Base-by-base conservation (phyloP, 176 grass and related monocot genomes). In the Triticum monococcum region DNA sequence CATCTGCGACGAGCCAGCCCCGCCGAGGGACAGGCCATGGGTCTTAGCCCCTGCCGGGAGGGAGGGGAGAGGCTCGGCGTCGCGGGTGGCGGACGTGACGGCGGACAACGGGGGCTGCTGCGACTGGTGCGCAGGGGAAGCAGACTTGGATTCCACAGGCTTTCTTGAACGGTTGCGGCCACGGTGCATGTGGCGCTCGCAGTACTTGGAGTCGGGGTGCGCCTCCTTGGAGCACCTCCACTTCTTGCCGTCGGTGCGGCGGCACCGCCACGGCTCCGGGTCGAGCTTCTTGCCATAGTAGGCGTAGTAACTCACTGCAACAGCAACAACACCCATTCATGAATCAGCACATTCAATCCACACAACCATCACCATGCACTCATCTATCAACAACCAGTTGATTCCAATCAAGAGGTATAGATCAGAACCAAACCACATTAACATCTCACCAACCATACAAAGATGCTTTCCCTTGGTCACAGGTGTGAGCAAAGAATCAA, bases 81-180 rank as follows among this genome's bases (percentile, higher is more conserved):
- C 89, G n/a, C 89, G 85, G 54, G 74, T 64, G 4, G 82, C 73
- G 20, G 86, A 80, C 28, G 92, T 85, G 48, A 89, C 91, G 12
- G 90, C 89, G 25, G 92, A 94, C 62, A 90, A 64, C 82, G 85
- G 68, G 62, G 94, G 67, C 87, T 91, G 67, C 86, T 91, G 86
- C 43, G 90, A 78, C 75, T 82, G 88, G 36, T 89, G 86, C 32
- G 84, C 56, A 16, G 92, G 73, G 30, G 97, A 89, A 64, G 86
- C 61, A 45, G 91, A 83, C 89, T 91, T 90, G 69, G 97, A 96
- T 99, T 99, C 97, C 97, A 99, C 97, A 99, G 97, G 94, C 97
- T 99, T 99, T 99, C 97, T 99, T 99, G 97, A 99, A 99, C 97
- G 97, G 87, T 96, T 99, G 88, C 94, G 94, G 92, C 97, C 97